A percentile compares a stretch with the other conserved stretches of the same genome.
Evolutionary conservation across 805 yeast species (phyloP).

Genomic region (Candida incommunis): DNA sequence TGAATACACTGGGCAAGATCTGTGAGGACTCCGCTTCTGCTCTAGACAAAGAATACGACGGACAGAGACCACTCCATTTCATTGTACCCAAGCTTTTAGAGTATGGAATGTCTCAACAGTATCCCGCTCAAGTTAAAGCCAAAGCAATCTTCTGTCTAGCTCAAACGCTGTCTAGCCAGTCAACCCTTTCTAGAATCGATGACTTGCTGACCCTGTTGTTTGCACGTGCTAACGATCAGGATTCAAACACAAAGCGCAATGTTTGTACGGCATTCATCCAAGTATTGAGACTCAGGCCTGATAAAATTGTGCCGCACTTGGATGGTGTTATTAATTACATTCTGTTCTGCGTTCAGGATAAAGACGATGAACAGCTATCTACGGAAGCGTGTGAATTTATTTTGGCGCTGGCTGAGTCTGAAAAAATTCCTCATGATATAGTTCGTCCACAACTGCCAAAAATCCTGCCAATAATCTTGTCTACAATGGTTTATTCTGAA

Average conservation of each 20-base stretch:
- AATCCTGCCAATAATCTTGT: slow-evolving; percentile 65
- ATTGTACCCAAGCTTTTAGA: slow-evolving; percentile 53
- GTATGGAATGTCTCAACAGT: slow-evolving; percentile 25
- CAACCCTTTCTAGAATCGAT: slow-evolving; percentile 51
- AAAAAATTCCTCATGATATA: slow-evolving; percentile 36
- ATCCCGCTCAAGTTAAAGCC: slow-evolving; percentile 38
- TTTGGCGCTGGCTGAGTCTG: slow-evolving; percentile 53
- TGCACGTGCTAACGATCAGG: slow-evolving; percentile 47
- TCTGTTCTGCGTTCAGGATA: slow-evolving; percentile 56
- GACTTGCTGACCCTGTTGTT: slow-evolving; percentile 51
- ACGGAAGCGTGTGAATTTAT: slow-evolving; percentile 90
- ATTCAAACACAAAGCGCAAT: slow-evolving; percentile 49
- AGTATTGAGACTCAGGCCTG: slow-evolving; percentile 66
- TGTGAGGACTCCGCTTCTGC: slow-evolving; percentile 72
- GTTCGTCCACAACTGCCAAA: slow-evolving; percentile 43
- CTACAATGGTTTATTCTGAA: slow-evolving; percentile 79
- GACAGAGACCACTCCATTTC: slow-evolving; percentile 51
- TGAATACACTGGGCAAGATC: slow-evolving; percentile 69
- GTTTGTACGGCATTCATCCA: slow-evolving; percentile 64
- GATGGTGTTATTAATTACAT: slow-evolving; percentile 79
- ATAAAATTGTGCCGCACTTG: slow-evolving; percentile 63
- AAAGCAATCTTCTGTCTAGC: slow-evolving; percentile 59
- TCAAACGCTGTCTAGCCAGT: slow-evolving; percentile 56
- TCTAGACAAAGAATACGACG: slow-evolving; percentile 51
- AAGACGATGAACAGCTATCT: slow-evolving; percentile 55